A percentile compares a stretch with the other conserved stretches of the same genome.
phyloP scores from a whole-genome alignment of 768 basidiomycete genomes.

The Brasilioporus rufonigricans region DNA sequence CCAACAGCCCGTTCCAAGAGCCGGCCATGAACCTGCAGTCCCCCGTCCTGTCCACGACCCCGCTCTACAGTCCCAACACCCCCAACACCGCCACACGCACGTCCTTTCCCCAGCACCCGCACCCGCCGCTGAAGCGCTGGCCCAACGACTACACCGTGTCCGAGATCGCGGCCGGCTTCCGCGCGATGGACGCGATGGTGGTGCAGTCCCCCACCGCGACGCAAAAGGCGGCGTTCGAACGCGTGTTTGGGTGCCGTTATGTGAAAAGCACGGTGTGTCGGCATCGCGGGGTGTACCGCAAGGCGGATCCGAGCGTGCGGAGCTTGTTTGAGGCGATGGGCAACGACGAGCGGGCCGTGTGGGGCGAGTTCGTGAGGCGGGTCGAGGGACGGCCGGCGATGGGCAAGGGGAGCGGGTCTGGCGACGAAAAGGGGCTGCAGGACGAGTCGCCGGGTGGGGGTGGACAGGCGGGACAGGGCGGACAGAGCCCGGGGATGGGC shows the following conservation, averaged over 20 bases:
- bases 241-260: conserved; percentile 67
- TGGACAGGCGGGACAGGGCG: conserved; percentile 1
- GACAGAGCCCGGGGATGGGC: background rate
- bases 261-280: conserved; percentile 74
- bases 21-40: conserved; percentile 17
- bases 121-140: conserved; percentile 70
- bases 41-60: conserved; percentile 15
- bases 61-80: conserved; percentile 24
- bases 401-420: conserved; percentile 26
- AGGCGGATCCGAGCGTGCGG: conserved; percentile 47
- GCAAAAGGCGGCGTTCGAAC: conserved; percentile 66
- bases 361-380: conserved; percentile 66
- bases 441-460: conserved; percentile 13
- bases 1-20: conserved; percentile 16
- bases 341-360: conserved; percentile 53
- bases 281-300: conserved; percentile 66
- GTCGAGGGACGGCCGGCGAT: conserved; percentile 50
- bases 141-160: conserved; percentile 73
- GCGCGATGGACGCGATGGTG: conserved; percentile 42
- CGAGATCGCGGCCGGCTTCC: conserved; percentile 62
- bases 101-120: conserved; percentile 51
- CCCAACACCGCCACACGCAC: conserved; percentile 21
- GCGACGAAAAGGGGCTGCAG: conserved; percentile 21
- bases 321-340: conserved; percentile 56
- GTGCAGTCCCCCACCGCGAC: conserved; percentile 43